Percentiles rank a stretch among this genome's conserved stretches.
phyloP scores from a whole-genome alignment of 805 yeast species.

The Metschnikowia noctiluminum region DNA sequence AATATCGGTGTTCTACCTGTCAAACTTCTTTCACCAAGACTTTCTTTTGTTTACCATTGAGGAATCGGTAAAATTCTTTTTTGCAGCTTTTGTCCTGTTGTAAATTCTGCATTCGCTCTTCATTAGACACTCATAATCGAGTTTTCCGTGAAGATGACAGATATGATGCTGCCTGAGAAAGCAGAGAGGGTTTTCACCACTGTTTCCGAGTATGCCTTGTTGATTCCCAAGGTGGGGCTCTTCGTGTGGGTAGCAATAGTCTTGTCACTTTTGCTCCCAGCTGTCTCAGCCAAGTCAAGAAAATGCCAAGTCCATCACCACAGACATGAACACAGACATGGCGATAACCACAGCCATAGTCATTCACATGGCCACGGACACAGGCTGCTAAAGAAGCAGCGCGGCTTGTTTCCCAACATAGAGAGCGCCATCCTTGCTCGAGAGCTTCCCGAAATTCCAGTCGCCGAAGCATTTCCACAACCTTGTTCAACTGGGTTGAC shows the following conservation, averaged over 20 bases:
- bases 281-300: background rate
- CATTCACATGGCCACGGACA: background rate
- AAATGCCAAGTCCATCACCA: background rate
- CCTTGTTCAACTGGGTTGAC: slow-evolving; percentile 51
- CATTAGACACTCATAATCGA: background rate
- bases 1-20: background rate
- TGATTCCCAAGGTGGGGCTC: slow-evolving; percentile 2
- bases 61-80: too few relatives aligned
- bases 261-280: background rate
- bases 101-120: background rate
- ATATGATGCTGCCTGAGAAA: background rate
- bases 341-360: background rate
- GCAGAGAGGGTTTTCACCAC: background rate
- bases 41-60: too few relatives aligned
- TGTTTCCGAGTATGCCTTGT: background rate
- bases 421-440: background rate
- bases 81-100: too few relatives aligned
- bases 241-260: slow-evolving; percentile 4
- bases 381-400: background rate
- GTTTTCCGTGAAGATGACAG: background rate
- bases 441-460: background rate
- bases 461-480: slow-evolving; percentile 15
- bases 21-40: too few relatives aligned
- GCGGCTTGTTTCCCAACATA: slow-evolving; percentile 15
- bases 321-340: background rate